Evolutionary conservation across 192 early-diverging fungal genomes (phyloP), one percentile per base, ranked within the genome.

Genomic region (Podila horticola): DNA sequence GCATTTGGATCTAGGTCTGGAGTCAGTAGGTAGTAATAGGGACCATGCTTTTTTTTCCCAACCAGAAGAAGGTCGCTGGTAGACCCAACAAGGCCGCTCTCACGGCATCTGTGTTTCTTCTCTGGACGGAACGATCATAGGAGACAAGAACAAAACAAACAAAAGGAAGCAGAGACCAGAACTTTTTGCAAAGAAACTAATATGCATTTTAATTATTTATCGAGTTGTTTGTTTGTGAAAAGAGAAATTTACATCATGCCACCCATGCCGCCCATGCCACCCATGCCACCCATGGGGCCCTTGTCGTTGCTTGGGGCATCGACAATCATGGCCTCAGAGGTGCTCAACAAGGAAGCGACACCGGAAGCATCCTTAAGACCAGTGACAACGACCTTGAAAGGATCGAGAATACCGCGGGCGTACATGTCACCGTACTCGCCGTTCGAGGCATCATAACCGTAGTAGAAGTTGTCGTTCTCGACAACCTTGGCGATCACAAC

Each of bases 301-400:
- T 84, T 58, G 84, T 86, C 71, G 82, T 79, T 87, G 86, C 94
- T 92, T 45, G 95, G 95, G 28, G 95, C 95, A 89, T 99, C 98
- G 60, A 95, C 95, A 73, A 99, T 96, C 92, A 98, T 97, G 87
- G 94, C 95, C 86, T 99, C 98, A 30, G 97, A 96, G 34, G 98
- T 99, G 67, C 97, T 97, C 72, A 99, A 88, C 62, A 99, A 90
- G 74, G 94, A 95, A 55, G 98, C 98, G 82, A 99, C 97, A 82
- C 98, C 96, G 13, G 95, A 88, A 63, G 98, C 95, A 89, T 99
- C 97, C 69, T 98, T 93, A 59, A 99, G 87, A 29, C 96, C 97
- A 28, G 98, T 99, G 77, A 97, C 94, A 41, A 99, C 97, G 57
- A 99, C 98, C 93, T 99, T 99, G 88, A 96, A 91, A 45, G 98